Evolutionary conservation across 257 asterid genomes (phyloP).

Genomic region (Verbascum thapsus): DNA sequence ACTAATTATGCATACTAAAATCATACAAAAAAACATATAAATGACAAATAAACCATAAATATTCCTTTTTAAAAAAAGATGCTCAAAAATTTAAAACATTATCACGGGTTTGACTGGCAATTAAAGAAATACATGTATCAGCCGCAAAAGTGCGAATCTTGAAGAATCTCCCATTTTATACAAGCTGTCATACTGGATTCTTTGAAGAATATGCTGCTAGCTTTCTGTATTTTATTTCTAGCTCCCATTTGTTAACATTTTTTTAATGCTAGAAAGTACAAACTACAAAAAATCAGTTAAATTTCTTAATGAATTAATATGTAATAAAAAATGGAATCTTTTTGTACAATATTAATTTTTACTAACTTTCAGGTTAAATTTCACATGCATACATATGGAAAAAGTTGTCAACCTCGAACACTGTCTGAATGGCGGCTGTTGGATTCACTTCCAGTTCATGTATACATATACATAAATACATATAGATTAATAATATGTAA

Average conservation of each 20-base stretch:
- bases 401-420: neutral
- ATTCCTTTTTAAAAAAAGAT: conserved; percentile 4
- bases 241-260: conserved; percentile 9
- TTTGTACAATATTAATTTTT: neutral
- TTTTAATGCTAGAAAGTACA: neutral
- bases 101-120: conserved; percentile 25
- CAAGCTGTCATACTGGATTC: conserved; percentile 36
- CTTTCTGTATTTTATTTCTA: neutral
- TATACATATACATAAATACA: too few species aligned
- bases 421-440: conserved; percentile 41
- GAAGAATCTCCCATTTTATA: conserved; percentile 36
- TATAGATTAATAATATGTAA: too few species aligned
- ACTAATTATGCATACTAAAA: too few species aligned
- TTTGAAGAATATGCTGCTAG: conserved; percentile 33
- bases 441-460: conserved; percentile 25
- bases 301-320: neutral
- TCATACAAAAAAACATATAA: neutral
- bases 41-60: conserved; percentile 4
- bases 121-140: conserved; percentile 9
- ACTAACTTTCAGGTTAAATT: too few species aligned
- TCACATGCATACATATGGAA: neutral
- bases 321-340: neutral
- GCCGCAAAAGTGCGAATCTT: conserved; percentile 44
- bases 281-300: neutral
- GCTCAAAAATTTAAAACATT: conserved; percentile 5